Evolutionary conservation across 78 protist species (phyloP).

Genomic region (Dictyostelium firmibasis): DNA sequence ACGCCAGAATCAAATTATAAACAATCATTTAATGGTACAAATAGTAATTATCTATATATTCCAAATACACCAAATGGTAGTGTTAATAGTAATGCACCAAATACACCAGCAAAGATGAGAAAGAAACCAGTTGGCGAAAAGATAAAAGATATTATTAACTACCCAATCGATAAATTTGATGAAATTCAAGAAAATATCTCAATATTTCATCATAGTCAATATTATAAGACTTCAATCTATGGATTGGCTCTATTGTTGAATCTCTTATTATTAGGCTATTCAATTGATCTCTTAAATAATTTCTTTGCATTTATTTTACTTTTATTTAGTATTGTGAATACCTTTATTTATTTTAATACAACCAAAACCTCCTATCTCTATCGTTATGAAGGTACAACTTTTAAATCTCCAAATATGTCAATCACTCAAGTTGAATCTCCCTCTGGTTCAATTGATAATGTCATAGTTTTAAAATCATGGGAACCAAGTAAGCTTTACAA

Average conservation of each 20-base stretch:
- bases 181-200: background rate
- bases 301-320: background rate
- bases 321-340: background rate
- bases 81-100: background rate
- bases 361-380: constrained; percentile 29
- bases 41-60: background rate
- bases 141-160: background rate
- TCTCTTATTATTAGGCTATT: constrained; percentile 5
- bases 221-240: constrained; percentile 1
- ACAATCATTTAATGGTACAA: background rate
- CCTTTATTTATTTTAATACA: background rate
- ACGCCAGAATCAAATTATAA: constrained; percentile 10
- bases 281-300: constrained; percentile 32
- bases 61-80: background rate
- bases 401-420: constrained; percentile 53
- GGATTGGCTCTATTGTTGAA: constrained; percentile 3
- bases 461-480: constrained; percentile 37
- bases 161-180: constrained; percentile 46
- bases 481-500: constrained; percentile 31
- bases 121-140: background rate
- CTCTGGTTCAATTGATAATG: constrained; percentile 56
- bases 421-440: constrained; percentile 37
- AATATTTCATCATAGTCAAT: background rate
- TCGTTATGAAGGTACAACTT: constrained; percentile 16
- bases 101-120: constrained; percentile 29